Evolutionary conservation across 1,139 yeast genomes (phyloP).

Genomic region (Scheffersomyces segobiensis): DNA sequence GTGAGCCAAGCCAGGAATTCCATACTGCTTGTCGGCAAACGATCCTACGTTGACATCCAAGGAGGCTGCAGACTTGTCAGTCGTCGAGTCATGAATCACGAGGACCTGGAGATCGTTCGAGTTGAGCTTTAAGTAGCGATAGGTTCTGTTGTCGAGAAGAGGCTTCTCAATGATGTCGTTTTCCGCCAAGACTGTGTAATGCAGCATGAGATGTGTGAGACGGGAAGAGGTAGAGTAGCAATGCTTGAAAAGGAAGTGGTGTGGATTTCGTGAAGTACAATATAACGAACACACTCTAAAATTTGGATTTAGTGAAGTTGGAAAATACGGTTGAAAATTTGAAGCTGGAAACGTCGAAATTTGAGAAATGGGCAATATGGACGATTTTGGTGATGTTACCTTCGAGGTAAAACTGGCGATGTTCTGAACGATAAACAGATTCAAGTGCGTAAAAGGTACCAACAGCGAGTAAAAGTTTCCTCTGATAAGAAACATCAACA

Average conservation of each 20-base stretch:
- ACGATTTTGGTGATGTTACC: not conserved
- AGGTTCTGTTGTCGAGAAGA: conserved; percentile 71
- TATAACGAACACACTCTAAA: too few relatives aligned
- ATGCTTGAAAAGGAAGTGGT: not conserved
- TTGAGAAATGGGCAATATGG: not conserved
- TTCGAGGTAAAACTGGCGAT: not conserved
- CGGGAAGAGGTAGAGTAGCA: not conserved
- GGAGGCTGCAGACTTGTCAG: conserved; percentile 93
- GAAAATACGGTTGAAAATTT: not conserved
- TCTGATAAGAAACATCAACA: not conserved
- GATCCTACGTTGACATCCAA: conserved; percentile 91
- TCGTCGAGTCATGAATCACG: conserved; percentile 76
- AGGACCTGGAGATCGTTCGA: conserved; percentile 72
- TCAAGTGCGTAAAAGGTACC: not conserved
- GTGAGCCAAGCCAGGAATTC: conserved; percentile 87
- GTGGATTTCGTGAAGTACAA: not conserved
- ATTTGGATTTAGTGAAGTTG: not conserved
- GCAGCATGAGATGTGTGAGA: not conserved
- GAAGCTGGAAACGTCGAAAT: not conserved
- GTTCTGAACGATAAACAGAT: not conserved
- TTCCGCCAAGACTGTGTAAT: conserved; percentile 13
- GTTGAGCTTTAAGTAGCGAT: conserved; percentile 61
- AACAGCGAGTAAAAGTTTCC: not conserved
- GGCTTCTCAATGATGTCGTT: conserved; percentile 51
- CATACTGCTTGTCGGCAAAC: conserved; percentile 69